A percentile compares a stretch with the other conserved stretches of the same genome.
phyloP scores from a whole-genome alignment of 208 protist genomes.

The Trypanosoma congolense region DNA sequence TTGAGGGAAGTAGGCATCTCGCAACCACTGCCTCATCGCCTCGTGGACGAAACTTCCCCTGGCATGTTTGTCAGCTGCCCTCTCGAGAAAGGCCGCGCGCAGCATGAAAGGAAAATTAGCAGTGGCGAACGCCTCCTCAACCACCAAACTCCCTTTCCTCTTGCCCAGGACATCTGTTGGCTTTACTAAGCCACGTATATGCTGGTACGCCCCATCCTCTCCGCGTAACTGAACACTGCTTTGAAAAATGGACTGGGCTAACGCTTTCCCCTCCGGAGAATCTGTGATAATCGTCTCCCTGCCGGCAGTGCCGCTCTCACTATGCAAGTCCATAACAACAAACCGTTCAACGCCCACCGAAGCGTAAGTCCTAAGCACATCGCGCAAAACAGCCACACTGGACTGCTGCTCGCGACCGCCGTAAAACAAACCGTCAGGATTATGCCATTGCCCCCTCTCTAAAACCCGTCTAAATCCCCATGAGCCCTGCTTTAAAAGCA shows the following conservation, averaged over 20 bases:
- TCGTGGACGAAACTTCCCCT: slow-evolving; percentile 58
- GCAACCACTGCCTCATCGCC: slow-evolving; percentile 67
- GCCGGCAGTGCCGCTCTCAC: slow-evolving; percentile 48
- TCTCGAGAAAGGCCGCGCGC: slow-evolving; percentile 61
- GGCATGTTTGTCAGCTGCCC: slow-evolving; percentile 55
- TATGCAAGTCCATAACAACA: slow-evolving; percentile 74
- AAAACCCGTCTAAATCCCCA: slow-evolving; percentile 41
- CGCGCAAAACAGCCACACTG: slow-evolving; percentile 47
- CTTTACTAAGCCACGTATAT: slow-evolving; percentile 37
- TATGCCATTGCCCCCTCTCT: slow-evolving; percentile 67
- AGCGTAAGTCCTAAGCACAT: slow-evolving; percentile 40
- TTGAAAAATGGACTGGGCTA: slow-evolving; percentile 28
- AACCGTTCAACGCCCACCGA: slow-evolving; percentile 24
- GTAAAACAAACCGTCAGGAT: slow-evolving; percentile 66
- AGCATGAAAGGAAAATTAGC: slow-evolving; percentile 46
- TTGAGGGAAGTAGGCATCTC: slow-evolving; percentile 82
- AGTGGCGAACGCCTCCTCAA: slow-evolving; percentile 80
- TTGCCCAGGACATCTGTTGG: slow-evolving; percentile 36
- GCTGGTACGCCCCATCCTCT: slow-evolving; percentile 36
- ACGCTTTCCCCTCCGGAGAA: slow-evolving; percentile 16
- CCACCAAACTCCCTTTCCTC: slow-evolving; percentile 27
- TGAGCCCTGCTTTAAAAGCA: slow-evolving; percentile 33
- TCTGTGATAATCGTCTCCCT: slow-evolving; percentile 73
- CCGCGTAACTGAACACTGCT: slow-evolving; percentile 12
- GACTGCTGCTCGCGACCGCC: slow-evolving; percentile 63